Evolutionary conservation across 1,284 basidiomycete species (phyloP), one percentile per base, ranked within the genome.

Genomic region (Retiboletus fuscus): DNA sequence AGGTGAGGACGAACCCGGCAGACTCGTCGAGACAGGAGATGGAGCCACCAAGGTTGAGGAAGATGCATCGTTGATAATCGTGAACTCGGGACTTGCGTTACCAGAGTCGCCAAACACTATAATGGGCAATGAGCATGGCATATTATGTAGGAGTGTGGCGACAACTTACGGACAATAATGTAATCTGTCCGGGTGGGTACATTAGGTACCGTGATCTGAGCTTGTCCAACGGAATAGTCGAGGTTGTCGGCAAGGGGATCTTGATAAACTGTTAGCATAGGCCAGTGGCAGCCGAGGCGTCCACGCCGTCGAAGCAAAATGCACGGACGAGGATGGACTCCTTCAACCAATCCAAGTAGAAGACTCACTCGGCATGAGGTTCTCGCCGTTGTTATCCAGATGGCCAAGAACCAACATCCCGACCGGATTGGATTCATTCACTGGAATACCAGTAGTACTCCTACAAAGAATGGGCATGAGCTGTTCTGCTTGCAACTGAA

Each of bases 241-340:
- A 93, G 89, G 69, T 85, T 84, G 66, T 85, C 73, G 4, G 91
- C 91, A 53, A 93, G 86, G 11, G 90, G 91, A 51, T 85, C 89
- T 89, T 74, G 69, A 68, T 66, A 46, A 61, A 41, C 51, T 10
- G 39, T 80, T 4, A 78, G 76, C 30, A 55, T 13, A 51, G 24
- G 51, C 51, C 46, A 41, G 11, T 24, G 18, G 12, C 26, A 44
- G 6, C 39, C 11, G 34, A 39, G 34, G 34, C 34, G 34, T 22
- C 47, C 60, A 66, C n/a, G 61, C 39, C 24, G 44, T 41, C 39
- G n/a, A 58, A 53, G 5, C 7, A 55, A 49, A 24, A 18, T 53
- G 34, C n/a, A 26, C 13, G 53, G 30, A 43, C 72, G 30, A 34
- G 30, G 28, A 39, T 34, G 34, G 34, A 64, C 18, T 24, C 22